These are phyloP conservation scores for Trichoderma harzianum DNA, from an alignment of 2,329 filamentous ascomycete genomes.

Conservation along the genomic window DNA sequence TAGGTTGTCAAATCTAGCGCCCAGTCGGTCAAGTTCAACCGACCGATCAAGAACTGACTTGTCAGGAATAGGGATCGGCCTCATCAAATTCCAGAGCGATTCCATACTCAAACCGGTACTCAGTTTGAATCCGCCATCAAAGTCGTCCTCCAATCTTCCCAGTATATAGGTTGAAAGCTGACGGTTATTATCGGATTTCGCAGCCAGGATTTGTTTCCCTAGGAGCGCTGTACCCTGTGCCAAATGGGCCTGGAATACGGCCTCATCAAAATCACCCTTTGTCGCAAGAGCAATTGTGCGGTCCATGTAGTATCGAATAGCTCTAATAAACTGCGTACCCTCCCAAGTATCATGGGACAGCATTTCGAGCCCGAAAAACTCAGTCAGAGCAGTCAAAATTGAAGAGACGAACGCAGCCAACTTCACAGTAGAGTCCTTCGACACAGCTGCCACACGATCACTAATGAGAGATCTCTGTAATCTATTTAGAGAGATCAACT, in stretches of 20 bases:
- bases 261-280: constrained; percentile 53
- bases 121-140: constrained; percentile 68
- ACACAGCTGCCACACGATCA: constrained; percentile 51
- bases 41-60: constrained; percentile 44
- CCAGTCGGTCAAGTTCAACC: constrained; percentile 53
- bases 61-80: constrained; percentile 57
- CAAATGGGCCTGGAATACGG: constrained; percentile 61
- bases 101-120: constrained; percentile 79
- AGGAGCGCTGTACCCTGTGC: constrained; percentile 47
- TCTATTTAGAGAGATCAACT: constrained; percentile 54
- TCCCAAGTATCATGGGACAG: constrained; percentile 30
- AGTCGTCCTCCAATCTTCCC: constrained; percentile 49
- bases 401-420: constrained; percentile 50
- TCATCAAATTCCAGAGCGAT: constrained; percentile 68
- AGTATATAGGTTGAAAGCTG: constrained; percentile 41
- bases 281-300: constrained; percentile 50
- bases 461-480: constrained; percentile 58
- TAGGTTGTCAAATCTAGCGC: constrained; percentile 57
- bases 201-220: constrained; percentile 29
- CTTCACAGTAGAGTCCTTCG: constrained; percentile 59
- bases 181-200: constrained; percentile 27
- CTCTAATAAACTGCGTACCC: constrained; percentile 33
- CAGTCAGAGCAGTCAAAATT: constrained; percentile 40
- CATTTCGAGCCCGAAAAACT: constrained; percentile 40
- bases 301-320: constrained; percentile 52